Evolutionary conservation across 140 eudicot genomes (phyloP), one percentile per base, ranked within the genome.

Genomic region (Bidens hawaiensis): DNA sequence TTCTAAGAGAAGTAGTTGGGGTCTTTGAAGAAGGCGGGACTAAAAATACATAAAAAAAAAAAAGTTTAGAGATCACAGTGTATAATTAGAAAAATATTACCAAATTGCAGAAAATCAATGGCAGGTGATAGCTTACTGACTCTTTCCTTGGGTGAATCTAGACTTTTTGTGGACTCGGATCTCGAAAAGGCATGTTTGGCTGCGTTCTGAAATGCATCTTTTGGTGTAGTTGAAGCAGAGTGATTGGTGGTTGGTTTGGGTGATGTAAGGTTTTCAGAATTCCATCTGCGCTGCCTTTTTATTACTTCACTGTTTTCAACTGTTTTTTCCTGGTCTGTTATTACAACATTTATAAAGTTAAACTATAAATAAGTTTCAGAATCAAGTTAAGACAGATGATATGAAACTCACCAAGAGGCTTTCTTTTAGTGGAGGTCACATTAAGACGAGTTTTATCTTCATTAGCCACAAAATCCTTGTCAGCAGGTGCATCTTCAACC

Each of bases 221-320:
- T 76, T 18, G 85, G 85, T 6, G 86, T 78, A 15, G 68, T 48
- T 43, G 85, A 73, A 27, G 67, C 65, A 18, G 86, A 80, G 52
- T 31, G 49, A 76, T 65, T 71, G 17, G 56, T 62, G 33, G 23
- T 82, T 15, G 75, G 77, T 72, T 76, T 91, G 52, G 80, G 55
- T 25, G 50, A 77, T 43, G 85, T 82, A 18, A 70, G 63, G 47
- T 73, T 64, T 66, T 85, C 99, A 54, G 89, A 25, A 55, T 85
- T 88, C 94, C 91, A 82, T 72, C 83, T 76, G 22, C 96, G 86
- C 75, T 80, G 93, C 76, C 88, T 79, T 69, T 93, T 88, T 18
- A 68, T 65, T 42, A 53, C 5, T 25, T 93, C 95, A 36, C 26
- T 66, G 62, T 71, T 74, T 25, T 60, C 82, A 51, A 53, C 76